phyloP scores from a whole-genome alignment of 768 basidiomycete species.

The Leccinum broughii region DNA sequence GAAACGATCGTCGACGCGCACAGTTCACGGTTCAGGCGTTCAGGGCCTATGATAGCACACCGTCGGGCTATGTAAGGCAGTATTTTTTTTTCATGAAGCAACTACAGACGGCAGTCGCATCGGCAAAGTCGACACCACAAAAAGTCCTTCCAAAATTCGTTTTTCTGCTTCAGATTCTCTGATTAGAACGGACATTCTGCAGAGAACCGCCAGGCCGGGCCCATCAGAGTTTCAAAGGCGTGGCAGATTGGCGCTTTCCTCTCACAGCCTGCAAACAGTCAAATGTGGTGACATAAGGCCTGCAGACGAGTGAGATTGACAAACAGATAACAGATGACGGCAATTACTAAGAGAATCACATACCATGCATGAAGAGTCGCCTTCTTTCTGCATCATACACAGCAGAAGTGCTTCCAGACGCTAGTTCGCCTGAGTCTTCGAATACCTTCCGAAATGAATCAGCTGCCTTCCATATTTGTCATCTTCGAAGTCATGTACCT shows the following conservation, averaged over 20 bases:
- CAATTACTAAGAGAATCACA: conserved; percentile 16
- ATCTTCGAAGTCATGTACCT: conserved; percentile 37
- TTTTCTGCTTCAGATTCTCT: background rate
- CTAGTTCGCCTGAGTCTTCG: conserved; percentile 62
- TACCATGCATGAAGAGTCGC: conserved; percentile 61
- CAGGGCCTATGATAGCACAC: background rate
- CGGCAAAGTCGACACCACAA: background rate
- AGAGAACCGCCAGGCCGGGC: background rate
- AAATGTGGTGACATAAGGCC: conserved; percentile 38
- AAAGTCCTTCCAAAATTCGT: background rate
- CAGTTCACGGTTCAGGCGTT: background rate
- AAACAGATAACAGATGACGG: conserved; percentile 1
- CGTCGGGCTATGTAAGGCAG: background rate
- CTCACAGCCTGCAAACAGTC: conserved; percentile 34
- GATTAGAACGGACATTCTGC: background rate
- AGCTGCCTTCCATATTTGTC: background rate
- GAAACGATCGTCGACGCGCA: background rate
- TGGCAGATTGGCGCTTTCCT: background rate
- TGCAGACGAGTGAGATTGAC: conserved; percentile 16
- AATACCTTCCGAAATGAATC: conserved; percentile 48
- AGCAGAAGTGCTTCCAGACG: conserved; percentile 56
- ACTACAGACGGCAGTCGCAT: background rate
- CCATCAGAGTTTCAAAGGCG: conserved; percentile 6
- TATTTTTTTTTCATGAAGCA: background rate
- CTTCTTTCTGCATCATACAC: conserved; percentile 53